Evolutionary conservation across 2,329 filamentous ascomycete genomes (phyloP).

Genomic region (Neocucurbitaria cava): DNA sequence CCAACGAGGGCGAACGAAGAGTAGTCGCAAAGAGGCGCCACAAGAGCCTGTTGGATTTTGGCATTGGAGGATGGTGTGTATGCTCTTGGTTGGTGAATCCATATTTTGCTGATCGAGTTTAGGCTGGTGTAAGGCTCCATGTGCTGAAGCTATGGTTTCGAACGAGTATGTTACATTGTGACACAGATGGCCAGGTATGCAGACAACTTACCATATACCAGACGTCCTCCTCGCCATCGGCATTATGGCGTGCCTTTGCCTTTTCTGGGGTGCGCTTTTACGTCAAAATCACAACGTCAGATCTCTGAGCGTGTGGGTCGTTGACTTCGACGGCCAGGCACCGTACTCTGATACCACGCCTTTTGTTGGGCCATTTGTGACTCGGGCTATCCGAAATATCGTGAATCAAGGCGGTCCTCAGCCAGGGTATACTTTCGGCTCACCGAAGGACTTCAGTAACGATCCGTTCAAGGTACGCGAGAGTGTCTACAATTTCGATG

Average conservation of each 20-base stretch:
- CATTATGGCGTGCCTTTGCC: conserved; percentile 33
- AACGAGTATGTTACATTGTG: conserved; percentile 24
- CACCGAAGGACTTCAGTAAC: conserved; percentile 59
- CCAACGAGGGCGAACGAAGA: conserved; percentile 25
- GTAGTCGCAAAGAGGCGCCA: conserved; percentile 19
- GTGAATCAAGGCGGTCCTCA: conserved; percentile 43
- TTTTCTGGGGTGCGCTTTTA: conserved; percentile 43
- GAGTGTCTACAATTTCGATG: conserved; percentile 64
- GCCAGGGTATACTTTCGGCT: conserved; percentile 59
- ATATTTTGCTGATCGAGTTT: background rate
- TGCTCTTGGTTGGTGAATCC: too few relatives aligned
- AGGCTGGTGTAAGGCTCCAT: conserved; percentile 38
- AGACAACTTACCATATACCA: conserved; percentile 11
- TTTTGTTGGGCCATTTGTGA: conserved; percentile 63
- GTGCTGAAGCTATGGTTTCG: conserved; percentile 36
- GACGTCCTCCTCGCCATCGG: conserved; percentile 34
- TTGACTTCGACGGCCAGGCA: conserved; percentile 66
- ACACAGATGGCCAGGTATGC: too few relatives aligned
- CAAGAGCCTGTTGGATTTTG: conserved; percentile 35
- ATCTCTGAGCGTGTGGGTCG: conserved; percentile 62
- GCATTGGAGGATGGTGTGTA: conserved; percentile 35
- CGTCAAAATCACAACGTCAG: conserved; percentile 25
- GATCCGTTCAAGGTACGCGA: conserved; percentile 64
- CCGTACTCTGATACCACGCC: conserved; percentile 57
- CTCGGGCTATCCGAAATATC: conserved; percentile 53